Conservation (phyloP, 2,329 filamentous ascomycete species). For the Verticillium dahliae region DNA sequence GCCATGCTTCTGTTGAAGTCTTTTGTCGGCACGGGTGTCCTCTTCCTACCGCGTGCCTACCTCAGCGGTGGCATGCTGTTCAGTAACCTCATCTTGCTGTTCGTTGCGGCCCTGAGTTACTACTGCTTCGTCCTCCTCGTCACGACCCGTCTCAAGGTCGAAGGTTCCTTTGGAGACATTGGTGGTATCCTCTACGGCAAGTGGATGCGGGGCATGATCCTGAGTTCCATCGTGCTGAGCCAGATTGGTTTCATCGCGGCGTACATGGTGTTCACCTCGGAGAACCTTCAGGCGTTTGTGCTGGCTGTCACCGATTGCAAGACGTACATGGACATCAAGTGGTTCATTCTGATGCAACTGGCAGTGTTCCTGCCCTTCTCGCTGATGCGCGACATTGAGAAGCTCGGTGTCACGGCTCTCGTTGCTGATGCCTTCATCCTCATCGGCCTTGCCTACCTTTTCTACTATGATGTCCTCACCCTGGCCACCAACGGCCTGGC, state of each 20-base stretch:
- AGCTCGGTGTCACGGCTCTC: conserved; percentile 90
- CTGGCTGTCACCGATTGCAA: conserved; percentile 84
- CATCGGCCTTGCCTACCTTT: conserved; percentile 84
- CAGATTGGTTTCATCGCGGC: conserved; percentile 93
- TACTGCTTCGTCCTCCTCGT: conserved; percentile 96
- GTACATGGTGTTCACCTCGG: conserved; percentile 94
- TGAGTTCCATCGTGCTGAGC: conserved; percentile 87
- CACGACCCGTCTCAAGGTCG: conserved; percentile 74
- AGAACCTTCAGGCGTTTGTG: conserved; percentile 93
- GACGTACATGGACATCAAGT: conserved; percentile 78
- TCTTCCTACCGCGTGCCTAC: conserved; percentile 89
- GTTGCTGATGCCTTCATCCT: conserved; percentile 93
- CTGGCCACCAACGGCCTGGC: conserved; percentile 69
- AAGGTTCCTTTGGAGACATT: conserved; percentile 97
- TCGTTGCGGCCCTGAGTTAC: conserved; percentile 81
- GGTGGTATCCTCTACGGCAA: conserved; percentile 86
- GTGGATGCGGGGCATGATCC: conserved; percentile 82
- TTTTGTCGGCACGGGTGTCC: conserved; percentile 91
- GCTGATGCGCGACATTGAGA: conserved; percentile 91
- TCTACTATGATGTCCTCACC: conserved; percentile 90
- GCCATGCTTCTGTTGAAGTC: conserved; percentile 88
- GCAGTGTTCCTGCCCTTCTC: conserved; percentile 92
- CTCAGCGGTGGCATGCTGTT: conserved; percentile 97
- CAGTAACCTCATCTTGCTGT: conserved; percentile 83
- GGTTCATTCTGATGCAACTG: conserved; percentile 91